These are phyloP conservation scores for Bullera alba DNA, from an alignment of 768 basidiomycete species.

Conservation along the genomic window DNA sequence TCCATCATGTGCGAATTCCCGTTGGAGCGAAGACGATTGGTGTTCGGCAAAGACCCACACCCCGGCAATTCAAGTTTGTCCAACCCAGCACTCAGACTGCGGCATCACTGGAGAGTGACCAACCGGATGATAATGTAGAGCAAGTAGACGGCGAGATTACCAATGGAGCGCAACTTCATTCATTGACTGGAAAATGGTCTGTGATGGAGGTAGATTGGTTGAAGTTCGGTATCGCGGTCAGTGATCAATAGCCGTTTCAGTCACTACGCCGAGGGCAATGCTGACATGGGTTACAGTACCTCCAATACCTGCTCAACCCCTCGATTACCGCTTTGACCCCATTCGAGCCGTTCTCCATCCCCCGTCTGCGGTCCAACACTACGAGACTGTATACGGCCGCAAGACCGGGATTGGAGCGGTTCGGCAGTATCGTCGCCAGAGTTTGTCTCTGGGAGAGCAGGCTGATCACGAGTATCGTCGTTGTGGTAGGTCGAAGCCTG, in stretches of 20 bases:
- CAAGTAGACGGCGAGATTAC: background rate
- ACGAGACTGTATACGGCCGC: conserved; percentile 17
- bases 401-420: conserved; percentile 9
- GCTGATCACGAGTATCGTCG: background rate
- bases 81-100: background rate
- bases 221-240: conserved; percentile 2
- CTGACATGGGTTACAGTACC: conserved; percentile 6
- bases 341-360: conserved; percentile 16
- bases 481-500: conserved; percentile 3
- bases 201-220: conserved; percentile 4
- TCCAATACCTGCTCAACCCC: conserved; percentile 6
- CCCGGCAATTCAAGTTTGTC: background rate
- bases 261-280: background rate
- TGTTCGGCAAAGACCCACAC: background rate
- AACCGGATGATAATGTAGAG: no score
- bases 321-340: conserved; percentile 1
- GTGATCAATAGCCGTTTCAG: background rate
- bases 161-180: background rate
- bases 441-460: conserved; percentile 13
- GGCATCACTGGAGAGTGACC: background rate
- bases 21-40: background rate
- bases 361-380: conserved; percentile 11
- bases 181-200: background rate
- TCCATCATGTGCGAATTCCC: conserved; percentile 6
- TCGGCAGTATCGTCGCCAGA: conserved; percentile 2